These are phyloP conservation scores for Termitomyces bulborhizus DNA, from an alignment of 768 basidiomycete genomes.

Conservation along the genomic window DNA sequence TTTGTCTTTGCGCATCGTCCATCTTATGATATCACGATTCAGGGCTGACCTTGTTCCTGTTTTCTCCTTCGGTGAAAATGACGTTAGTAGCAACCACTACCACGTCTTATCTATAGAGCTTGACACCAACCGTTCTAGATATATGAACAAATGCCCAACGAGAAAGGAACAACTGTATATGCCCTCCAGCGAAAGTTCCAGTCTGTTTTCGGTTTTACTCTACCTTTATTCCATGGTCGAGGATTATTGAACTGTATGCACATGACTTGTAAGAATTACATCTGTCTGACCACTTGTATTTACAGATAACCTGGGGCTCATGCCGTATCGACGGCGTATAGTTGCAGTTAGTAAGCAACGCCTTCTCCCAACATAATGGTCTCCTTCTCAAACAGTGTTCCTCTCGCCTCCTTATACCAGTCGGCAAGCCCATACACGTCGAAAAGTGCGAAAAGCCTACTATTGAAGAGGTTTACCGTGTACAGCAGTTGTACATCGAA, in stretches of 20 bases:
- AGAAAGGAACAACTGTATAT: conserved; percentile 85
- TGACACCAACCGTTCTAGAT: conserved; percentile 48
- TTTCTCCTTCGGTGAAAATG: conserved; percentile 98
- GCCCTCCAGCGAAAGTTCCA: conserved; percentile 89
- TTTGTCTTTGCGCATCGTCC: not conserved
- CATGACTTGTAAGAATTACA: not conserved
- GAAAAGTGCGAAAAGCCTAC: conserved; percentile 72
- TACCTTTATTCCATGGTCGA: conserved; percentile 96
- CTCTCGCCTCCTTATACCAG: conserved; percentile 29
- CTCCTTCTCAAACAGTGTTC: not conserved
- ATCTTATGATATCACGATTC: not conserved
- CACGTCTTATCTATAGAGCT: conserved; percentile 8
- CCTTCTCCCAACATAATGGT: not conserved
- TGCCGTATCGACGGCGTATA: conserved; percentile 94
- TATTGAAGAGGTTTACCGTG: conserved; percentile 69
- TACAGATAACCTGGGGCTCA: conserved; percentile 86
- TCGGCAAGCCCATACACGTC: conserved; percentile 85
- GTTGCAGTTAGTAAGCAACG: conserved; percentile 86
- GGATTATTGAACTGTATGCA: conserved; percentile 87
- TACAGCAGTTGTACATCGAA: conserved; percentile 85
- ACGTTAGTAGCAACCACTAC: conserved; percentile 44
- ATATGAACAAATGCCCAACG: conserved; percentile 94
- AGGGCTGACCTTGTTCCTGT: conserved; percentile 96
- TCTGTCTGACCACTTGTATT: not conserved
- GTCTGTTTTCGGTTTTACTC: conserved; percentile 87